Evolutionary conservation across 2,329 filamentous ascomycete genomes (phyloP).

Genomic region (Teratosphaeria nubilosa): DNA sequence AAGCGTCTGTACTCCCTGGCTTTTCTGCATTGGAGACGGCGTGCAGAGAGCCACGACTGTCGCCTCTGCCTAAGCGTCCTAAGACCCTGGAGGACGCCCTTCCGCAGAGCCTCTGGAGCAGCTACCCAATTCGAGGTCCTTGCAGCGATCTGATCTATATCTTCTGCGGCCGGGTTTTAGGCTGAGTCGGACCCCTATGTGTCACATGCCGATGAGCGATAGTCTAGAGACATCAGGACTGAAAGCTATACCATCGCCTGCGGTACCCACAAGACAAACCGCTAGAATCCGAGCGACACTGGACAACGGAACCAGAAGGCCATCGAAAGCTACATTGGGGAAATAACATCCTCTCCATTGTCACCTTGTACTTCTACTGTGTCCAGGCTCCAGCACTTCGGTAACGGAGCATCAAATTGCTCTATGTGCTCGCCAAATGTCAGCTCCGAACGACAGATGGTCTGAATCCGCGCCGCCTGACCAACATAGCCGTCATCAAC

Average conservation of each 20-base stretch:
- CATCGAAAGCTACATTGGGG: background rate
- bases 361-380: background rate
- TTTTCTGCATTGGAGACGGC: background rate
- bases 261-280: background rate
- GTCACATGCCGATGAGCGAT: background rate
- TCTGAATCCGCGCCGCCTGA: conserved; percentile 1
- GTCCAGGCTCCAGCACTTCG: background rate
- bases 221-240: background rate
- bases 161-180: background rate
- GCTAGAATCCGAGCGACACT: background rate
- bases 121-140: background rate
- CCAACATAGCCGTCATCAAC: conserved; percentile 10
- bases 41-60: background rate
- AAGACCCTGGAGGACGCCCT: background rate
- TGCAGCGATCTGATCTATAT: background rate
- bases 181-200: background rate
- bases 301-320: background rate
- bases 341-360: background rate
- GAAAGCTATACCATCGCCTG: background rate
- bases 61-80: background rate
- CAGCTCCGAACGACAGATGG: conserved; percentile 1
- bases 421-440: conserved; percentile 2
- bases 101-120: background rate
- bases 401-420: background rate
- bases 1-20: background rate